These are phyloP conservation scores for Cyclostephanos invisitatus DNA, from an alignment of 108 stramenopile genomes.

Conservation along the genomic window DNA sequence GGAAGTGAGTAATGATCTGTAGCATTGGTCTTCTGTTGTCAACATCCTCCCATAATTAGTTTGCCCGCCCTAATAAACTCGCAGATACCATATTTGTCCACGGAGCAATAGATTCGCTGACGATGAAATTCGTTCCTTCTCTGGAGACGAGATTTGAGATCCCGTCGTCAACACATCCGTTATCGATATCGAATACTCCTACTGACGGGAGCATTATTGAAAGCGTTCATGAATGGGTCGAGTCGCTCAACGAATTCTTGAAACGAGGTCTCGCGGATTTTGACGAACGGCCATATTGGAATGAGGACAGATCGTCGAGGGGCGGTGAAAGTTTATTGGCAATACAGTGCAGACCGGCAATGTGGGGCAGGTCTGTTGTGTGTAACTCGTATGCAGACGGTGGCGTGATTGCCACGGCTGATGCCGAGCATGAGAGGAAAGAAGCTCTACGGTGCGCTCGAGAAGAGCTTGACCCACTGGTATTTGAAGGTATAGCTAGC, in stretches of 20 bases:
- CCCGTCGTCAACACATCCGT: conserved; percentile 34
- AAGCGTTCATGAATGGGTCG: conserved; percentile 58
- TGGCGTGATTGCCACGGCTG: conserved; percentile 52
- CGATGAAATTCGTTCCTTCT: conserved; percentile 60
- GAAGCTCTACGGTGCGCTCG: conserved; percentile 29
- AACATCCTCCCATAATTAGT: not conserved
- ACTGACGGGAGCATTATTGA: conserved; percentile 29
- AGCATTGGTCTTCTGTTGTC: not conserved
- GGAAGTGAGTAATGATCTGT: conserved; percentile 25
- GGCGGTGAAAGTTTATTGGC: conserved; percentile 66
- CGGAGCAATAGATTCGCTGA: conserved; percentile 56
- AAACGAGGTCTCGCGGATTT: conserved; percentile 50
- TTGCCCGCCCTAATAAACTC: not conserved
- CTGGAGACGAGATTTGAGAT: conserved; percentile 52
- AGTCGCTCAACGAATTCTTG: conserved; percentile 51
- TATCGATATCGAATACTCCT: not conserved
- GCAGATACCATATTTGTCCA: conserved; percentile 68
- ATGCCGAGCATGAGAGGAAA: conserved; percentile 39
- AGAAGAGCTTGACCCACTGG: conserved; percentile 44
- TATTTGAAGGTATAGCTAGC: conserved; percentile 62
- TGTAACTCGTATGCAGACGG: conserved; percentile 65
- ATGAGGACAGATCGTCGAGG: conserved; percentile 48
- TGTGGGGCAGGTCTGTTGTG: conserved; percentile 71
- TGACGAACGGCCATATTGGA: conserved; percentile 50
- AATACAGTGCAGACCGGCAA: conserved; percentile 59